A percentile compares a stretch with the other conserved stretches of the same genome.
Conservation (phyloP, 1,284 basidiomycete genomes). For the Papiliotrema nemorosa region DNA sequence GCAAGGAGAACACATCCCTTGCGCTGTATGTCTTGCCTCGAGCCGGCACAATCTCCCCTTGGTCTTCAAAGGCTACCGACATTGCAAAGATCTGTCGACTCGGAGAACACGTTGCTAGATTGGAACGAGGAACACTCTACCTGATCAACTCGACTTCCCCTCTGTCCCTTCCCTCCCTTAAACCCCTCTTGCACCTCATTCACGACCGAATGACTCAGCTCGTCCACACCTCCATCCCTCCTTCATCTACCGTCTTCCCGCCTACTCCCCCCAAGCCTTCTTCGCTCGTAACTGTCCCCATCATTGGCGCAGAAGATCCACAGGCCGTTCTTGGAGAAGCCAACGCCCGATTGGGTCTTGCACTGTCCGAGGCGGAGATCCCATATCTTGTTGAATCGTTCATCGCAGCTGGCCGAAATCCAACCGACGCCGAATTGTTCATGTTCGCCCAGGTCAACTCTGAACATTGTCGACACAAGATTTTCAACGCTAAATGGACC, state of each 20-base stretch:
- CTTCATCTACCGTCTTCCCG: conserved; percentile 64
- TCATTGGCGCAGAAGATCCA: conserved; percentile 55
- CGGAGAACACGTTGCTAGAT: conserved; percentile 63
- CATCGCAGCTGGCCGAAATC: conserved; percentile 70
- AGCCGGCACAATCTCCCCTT: conserved; percentile 77
- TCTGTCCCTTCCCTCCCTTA: conserved; percentile 46
- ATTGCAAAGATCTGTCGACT: conserved; percentile 86
- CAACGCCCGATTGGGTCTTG: conserved; percentile 83
- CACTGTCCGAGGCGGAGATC: conserved; percentile 85
- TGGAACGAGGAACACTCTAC: conserved; percentile 81
- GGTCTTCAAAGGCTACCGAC: conserved; percentile 98
- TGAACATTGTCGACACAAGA: conserved; percentile 99
- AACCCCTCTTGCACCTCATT: conserved; percentile 62
- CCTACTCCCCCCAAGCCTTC: conserved; percentile 59
- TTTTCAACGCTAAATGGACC: conserved; percentile 97
- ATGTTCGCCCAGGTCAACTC: conserved; percentile 99
- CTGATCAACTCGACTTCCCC: conserved; percentile 58
- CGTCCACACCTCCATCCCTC: conserved; percentile 60
- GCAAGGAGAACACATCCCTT: conserved; percentile 53
- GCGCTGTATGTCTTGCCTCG: conserved; percentile 74
- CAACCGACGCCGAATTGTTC: conserved; percentile 96
- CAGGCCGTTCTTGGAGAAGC: conserved; percentile 63
- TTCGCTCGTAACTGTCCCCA: conserved; percentile 65
- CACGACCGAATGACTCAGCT: conserved; percentile 97
- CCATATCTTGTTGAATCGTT: conserved; percentile 90